A percentile compares a stretch with the other conserved stretches of the same genome.
These are phyloP conservation scores for Yarrowia sp. DNA, from an alignment of 805 yeast species.

Conservation along the genomic window DNA sequence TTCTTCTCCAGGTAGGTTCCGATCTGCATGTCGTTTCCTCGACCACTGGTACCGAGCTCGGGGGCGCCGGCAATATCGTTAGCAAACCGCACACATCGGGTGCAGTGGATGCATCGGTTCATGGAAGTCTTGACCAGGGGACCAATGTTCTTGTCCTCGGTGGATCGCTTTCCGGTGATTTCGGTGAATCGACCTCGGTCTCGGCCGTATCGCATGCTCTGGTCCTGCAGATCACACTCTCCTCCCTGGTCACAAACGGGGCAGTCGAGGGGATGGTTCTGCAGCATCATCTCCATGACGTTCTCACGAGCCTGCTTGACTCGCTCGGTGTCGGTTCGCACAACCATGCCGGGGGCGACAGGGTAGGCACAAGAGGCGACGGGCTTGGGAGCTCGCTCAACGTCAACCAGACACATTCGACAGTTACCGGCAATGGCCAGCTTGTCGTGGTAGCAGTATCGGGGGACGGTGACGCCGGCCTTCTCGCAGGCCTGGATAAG, in stretches of 20 bases:
- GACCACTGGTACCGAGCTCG: constrained; percentile 82
- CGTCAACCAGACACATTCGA: constrained; percentile 89
- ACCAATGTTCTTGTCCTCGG: constrained; percentile 86
- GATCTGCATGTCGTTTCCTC: constrained; percentile 90
- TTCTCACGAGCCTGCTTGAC: constrained; percentile 84
- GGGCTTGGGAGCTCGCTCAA: constrained; percentile 84
- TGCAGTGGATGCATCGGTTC: constrained; percentile 92
- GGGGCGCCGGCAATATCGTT: constrained; percentile 93
- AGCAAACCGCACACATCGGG: constrained; percentile 85
- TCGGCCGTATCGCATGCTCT: constrained; percentile 74
- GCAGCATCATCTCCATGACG: constrained; percentile 82
- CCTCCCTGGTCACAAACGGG: constrained; percentile 95
- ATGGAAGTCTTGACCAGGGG: constrained; percentile 85
- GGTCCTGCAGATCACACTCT: constrained; percentile 90
- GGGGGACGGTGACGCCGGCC: constrained; percentile 84
- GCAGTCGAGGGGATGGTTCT: constrained; percentile 89
- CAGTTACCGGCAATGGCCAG: constrained; percentile 90
- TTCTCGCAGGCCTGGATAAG: constrained; percentile 89
- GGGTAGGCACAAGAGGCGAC: constrained; percentile 92
- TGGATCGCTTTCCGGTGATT: constrained; percentile 81
- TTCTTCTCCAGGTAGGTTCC: constrained; percentile 86
- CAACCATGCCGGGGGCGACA: constrained; percentile 86
- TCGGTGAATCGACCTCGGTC: constrained; percentile 85
- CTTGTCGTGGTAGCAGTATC: constrained; percentile 90
- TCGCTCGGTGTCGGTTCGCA: constrained; percentile 72